Percentiles rank a stretch among this genome's conserved stretches.
Evolutionary conservation across 768 basidiomycete genomes (phyloP).

Genomic region (Psilocybe sp.): DNA sequence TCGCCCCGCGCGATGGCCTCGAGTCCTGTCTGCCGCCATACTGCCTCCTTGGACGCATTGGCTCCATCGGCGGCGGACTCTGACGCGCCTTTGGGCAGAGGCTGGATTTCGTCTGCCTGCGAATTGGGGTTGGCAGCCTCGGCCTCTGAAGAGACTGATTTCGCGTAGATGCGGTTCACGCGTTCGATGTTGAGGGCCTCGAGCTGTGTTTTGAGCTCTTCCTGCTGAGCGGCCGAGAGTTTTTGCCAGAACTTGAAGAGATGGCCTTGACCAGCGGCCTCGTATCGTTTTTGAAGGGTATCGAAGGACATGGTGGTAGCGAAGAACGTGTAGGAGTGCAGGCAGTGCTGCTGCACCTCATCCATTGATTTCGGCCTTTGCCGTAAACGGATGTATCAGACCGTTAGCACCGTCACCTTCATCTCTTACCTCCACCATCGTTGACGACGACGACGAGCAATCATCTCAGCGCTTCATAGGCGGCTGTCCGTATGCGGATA

Average conservation of each 20-base stretch:
- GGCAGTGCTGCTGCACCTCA: slow-evolving; percentile 5
- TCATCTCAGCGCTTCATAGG: not conserved
- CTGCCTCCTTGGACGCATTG: slow-evolving; percentile 55
- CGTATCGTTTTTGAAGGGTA: slow-evolving; percentile 59
- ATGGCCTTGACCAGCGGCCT: slow-evolving; percentile 83
- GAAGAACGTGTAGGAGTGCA: slow-evolving; percentile 2
- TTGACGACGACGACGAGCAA: not conserved
- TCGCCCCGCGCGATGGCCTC: slow-evolving; percentile 76
- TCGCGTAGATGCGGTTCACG: slow-evolving; percentile 85
- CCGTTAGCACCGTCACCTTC: not conserved
- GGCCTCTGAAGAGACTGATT: slow-evolving; percentile 68
- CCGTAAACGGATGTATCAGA: slow-evolving; percentile 6
- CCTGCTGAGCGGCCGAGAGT: slow-evolving; percentile 63
- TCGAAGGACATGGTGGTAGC: slow-evolving; percentile 53
- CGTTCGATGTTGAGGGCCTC: slow-evolving; percentile 81
- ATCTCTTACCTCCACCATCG: not conserved
- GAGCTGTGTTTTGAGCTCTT: slow-evolving; percentile 67
- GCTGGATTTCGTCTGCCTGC: slow-evolving; percentile 59
- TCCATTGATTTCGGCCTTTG: slow-evolving; percentile 19
- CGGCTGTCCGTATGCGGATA: too few relatives aligned
- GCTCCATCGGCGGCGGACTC: slow-evolving; percentile 56
- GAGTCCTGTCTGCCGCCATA: slow-evolving; percentile 81
- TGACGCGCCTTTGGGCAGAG: slow-evolving; percentile 75
- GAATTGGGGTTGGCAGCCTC: slow-evolving; percentile 37
- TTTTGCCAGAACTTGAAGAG: slow-evolving; percentile 84